A percentile compares a stretch with the other conserved stretches of the same genome.
Conservation (phyloP, 2,329 filamentous ascomycete species). For the Cladobotryum protrusum region DNA sequence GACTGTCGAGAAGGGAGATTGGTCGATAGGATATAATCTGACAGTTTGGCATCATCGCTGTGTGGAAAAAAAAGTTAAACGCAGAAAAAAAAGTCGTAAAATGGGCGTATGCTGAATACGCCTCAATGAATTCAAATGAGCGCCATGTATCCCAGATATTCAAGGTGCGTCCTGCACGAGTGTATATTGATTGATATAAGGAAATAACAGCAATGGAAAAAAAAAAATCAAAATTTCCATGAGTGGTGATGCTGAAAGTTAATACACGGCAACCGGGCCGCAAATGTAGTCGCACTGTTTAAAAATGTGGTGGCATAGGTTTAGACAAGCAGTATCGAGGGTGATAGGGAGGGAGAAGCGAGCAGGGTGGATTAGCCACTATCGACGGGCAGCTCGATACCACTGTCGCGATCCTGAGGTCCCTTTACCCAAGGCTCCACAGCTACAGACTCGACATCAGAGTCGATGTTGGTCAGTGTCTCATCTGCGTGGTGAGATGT, state of each 20-base stretch:
- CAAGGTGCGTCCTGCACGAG: conserved; percentile 5
- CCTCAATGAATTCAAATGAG: conserved; percentile 10
- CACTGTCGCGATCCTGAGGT: conserved; percentile 46
- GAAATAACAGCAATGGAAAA: not conserved
- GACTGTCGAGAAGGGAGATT: conserved; percentile 7
- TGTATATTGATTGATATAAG: conserved; percentile 6
- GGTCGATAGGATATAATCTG: not conserved
- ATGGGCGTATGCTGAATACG: conserved; percentile 2
- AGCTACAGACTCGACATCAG: not conserved
- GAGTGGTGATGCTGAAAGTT: not conserved
- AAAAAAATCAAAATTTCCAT: not conserved
- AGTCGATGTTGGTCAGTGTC: conserved; percentile 18
- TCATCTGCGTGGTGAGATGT: conserved; percentile 16
- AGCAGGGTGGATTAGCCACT: conserved; percentile 23
- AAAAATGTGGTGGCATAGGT: too few species aligned
- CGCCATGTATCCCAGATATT: conserved; percentile 10
- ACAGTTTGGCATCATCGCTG: conserved; percentile 4
- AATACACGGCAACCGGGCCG: too few species aligned
- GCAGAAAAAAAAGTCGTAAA: not conserved
- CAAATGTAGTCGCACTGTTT: too few species aligned
- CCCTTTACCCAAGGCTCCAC: conserved; percentile 31
- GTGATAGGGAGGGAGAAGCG: not conserved
- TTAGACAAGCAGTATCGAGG: not conserved
- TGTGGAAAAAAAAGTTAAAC: not conserved
- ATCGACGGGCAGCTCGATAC: conserved; percentile 42